Evolutionary conservation across 23 red algal genomes (phyloP).

Genomic region (Gracilariopsis chorda): DNA sequence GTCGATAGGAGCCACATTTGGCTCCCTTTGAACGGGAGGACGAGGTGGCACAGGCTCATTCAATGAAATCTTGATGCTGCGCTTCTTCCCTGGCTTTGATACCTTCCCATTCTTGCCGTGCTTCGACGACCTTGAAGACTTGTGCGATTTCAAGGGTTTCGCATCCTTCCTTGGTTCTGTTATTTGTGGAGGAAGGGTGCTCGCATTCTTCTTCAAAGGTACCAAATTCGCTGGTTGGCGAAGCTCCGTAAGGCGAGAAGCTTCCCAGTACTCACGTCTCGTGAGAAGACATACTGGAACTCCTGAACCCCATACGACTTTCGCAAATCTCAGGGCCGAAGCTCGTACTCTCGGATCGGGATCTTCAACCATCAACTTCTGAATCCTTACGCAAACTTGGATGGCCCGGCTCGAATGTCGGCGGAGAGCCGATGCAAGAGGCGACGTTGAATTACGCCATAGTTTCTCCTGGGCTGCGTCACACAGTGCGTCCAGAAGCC

Average conservation of each 20-base stretch:
- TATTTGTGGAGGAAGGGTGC: not conserved
- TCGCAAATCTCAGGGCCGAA: conserved; percentile 22
- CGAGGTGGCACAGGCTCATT: not conserved
- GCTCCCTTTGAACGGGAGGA: not conserved
- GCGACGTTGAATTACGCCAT: not conserved
- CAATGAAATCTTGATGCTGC: not conserved
- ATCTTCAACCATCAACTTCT: conserved; percentile 30
- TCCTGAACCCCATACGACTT: conserved; percentile 44
- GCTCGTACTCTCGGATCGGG: conserved; percentile 38
- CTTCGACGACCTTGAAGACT: conserved; percentile 16
- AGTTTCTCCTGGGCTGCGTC: not conserved
- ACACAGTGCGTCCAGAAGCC: conserved; percentile 21
- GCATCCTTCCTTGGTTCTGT: not conserved
- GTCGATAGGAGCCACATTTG: not conserved
- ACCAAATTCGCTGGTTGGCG: not conserved
- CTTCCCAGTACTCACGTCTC: conserved; percentile 12
- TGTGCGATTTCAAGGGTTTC: conserved; percentile 14
- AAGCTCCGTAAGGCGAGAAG: not conserved
- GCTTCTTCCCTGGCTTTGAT: conserved; percentile 18
- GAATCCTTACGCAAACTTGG: conserved; percentile 44
- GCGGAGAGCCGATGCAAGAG: conserved; percentile 17
- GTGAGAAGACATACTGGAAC: conserved; percentile 43
- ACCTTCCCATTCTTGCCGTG: conserved; percentile 25
- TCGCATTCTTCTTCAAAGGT: conserved; percentile 11
- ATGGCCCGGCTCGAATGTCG: conserved; percentile 35